Base-by-base conservation (phyloP, 257 asterid genomes). In the Penstemon newberryi region DNA sequence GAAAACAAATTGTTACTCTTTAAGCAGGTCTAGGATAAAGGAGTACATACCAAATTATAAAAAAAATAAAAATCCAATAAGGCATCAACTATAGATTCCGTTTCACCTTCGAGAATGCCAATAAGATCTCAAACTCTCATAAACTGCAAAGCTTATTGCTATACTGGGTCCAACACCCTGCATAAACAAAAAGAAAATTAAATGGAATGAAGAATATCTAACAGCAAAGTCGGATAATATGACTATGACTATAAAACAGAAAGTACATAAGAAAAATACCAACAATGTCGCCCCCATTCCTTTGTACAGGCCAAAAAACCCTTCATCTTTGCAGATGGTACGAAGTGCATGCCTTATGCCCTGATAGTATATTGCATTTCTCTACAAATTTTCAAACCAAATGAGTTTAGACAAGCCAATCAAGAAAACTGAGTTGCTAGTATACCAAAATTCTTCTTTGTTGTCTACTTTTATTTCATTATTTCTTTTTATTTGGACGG, bases 161-260 rank as follows among this genome's bases (percentile, higher is more conserved):
- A 89, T 79, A 75, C 90, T 78, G 70, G 96, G 96, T 33, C 96
- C 96, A 77, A 89, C 96, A 69, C 96, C 92, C 96, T 89, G 84
- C 75, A 77, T 58, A 52, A 65, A 46, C 61, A 46, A n/a, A 7
- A 19, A 33, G 8, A 37, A 58, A 47, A 53, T 43, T 52, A 61
- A 40, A 66, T 13, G n/a, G 11, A 52, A 56, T 65, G 43, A 53
- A 25, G 25, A 45, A 15, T 38, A 19, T 3, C 25, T 19, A 60
- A 45, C 15, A 9, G 25, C 18, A 56, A 49, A 25, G 39, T 53
- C 37, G 15, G 47, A 63, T 33, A n/a, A 43, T 39, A 42, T 66
- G 33, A 15, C 64, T 6, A 56, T n/a, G 56, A 9, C 18, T 19
- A 46, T 4, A 39, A 11, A n/a, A 38, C 57, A 25, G 44, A 38